Evolutionary conservation across 768 basidiomycete species (phyloP).

Genomic region (Termitomyces sp.): DNA sequence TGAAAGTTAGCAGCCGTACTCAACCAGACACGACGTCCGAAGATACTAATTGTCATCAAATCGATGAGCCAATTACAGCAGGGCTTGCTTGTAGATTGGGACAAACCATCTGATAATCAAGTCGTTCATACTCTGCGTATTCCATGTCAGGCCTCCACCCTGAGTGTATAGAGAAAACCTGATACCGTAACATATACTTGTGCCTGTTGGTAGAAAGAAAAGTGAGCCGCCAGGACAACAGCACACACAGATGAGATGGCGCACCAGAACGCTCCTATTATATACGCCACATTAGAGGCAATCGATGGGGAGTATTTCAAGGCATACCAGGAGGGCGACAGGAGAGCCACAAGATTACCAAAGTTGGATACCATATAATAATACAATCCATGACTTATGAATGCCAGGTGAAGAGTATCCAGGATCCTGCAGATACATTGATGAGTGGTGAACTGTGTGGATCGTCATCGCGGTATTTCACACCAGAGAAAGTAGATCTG

Average conservation of each 20-base stretch:
- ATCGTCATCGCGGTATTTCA: not conserved
- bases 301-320: not conserved
- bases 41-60: slow-evolving; percentile 13
- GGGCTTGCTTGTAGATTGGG: not conserved
- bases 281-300: not conserved
- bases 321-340: slow-evolving; percentile 3
- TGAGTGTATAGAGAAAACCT: not conserved
- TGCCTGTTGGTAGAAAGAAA: not conserved
- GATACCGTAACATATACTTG: slow-evolving; percentile 12
- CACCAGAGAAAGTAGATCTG: slow-evolving; percentile 14
- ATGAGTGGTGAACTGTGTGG: not conserved
- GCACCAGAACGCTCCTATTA: slow-evolving; percentile 9
- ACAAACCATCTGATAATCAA: slow-evolving; percentile 26
- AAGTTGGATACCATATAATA: slow-evolving; percentile 13
- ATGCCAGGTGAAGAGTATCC: slow-evolving; percentile 12
- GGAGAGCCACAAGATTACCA: slow-evolving; percentile 5
- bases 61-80: not conserved
- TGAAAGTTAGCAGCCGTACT: slow-evolving; percentile 11
- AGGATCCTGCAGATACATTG: slow-evolving; percentile 5
- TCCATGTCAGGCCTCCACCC: no score
- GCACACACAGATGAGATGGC: not conserved
- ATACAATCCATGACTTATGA: slow-evolving; percentile 12
- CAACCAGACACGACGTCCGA: slow-evolving; percentile 23
- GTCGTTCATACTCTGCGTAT: slow-evolving; percentile 18
- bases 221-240: not conserved